A percentile compares a stretch with the other conserved stretches of the same genome.
phyloP scores from a whole-genome alignment of 2,329 filamentous ascomycete genomes.

The Trichoderma sp. region DNA sequence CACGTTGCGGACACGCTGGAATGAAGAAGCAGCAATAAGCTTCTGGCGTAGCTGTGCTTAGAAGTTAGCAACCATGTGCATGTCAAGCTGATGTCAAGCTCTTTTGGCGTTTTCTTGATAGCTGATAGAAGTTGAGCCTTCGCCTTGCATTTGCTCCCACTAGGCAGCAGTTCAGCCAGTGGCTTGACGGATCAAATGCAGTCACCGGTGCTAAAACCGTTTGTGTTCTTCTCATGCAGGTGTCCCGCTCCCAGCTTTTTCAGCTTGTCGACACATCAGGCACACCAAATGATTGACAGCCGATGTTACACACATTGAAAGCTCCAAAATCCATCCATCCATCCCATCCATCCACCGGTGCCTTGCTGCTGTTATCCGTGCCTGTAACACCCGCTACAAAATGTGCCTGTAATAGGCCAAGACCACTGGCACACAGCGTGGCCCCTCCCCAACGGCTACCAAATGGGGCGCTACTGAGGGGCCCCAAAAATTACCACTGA shows the following conservation, averaged over 20 bases:
- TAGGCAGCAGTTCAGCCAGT: background rate
- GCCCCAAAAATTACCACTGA: conserved; percentile 18
- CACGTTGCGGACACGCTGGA: background rate
- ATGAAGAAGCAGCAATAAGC: background rate
- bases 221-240: background rate
- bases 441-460: background rate
- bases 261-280: background rate
- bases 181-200: background rate
- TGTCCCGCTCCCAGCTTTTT: background rate
- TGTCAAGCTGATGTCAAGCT: background rate
- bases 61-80: background rate
- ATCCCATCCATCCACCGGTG: background rate
- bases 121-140: background rate
- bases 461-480: conserved; percentile 4
- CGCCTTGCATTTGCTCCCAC: background rate
- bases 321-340: background rate
- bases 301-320: background rate
- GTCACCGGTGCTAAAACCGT: background rate
- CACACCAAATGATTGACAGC: background rate
- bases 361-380: background rate
- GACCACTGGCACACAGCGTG: background rate
- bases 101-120: background rate
- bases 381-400: background rate
- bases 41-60: background rate
- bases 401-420: background rate